Base-by-base conservation (phyloP, 352 stramenopile species). In the Phytophthora hibernalis region DNA sequence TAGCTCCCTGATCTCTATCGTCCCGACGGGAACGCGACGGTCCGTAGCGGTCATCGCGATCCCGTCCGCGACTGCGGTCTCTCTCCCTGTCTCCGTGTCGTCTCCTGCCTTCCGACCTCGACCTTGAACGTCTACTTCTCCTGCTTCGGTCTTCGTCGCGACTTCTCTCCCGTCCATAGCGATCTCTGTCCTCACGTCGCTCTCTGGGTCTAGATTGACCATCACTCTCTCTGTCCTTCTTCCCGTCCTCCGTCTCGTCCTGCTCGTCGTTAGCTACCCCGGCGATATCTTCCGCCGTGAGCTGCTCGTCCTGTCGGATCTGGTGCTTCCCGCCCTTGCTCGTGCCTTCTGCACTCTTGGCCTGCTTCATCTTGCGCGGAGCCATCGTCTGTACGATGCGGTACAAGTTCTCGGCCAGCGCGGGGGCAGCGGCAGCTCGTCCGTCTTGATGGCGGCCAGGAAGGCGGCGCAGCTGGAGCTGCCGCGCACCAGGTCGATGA, bases 401-500 rank as follows among this genome's bases (percentile, higher is more conserved):
- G 59, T 87, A 92, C 42, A 94, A 64, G 49, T 92, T 92, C 57
- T 92, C 83, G 5, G 86, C 86, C 42, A 94, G 69, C 20, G 82
- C 72, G 20, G 71, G 15, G 79, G 83, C 44, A 92, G 66, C 38
- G 84, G 81, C 61, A 92, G 70, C 42, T 92, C 84, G 49, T 90
- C 76, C 22, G 72, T 61, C 58, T 89, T 80, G 70, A 93, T 92
- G 33, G 70, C 67, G 31, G 54, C 61, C 22, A 92, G 65, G 59
- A 92, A 96, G 24, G 53, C 68, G 38, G 45, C 70, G 72, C 61
- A 97, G 61, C 73, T 95, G 7, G 77, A 53, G 69, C 78, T 91
- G 42, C 89, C 73, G 49, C 92, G 84, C 45, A 96, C 89, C 57
- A 97, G 74, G 61, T 97, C 84, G 68, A 98, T 97, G 31, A 99